Conservation (phyloP, 108 stramenopile genomes). For the Seminavis robusta region DNA sequence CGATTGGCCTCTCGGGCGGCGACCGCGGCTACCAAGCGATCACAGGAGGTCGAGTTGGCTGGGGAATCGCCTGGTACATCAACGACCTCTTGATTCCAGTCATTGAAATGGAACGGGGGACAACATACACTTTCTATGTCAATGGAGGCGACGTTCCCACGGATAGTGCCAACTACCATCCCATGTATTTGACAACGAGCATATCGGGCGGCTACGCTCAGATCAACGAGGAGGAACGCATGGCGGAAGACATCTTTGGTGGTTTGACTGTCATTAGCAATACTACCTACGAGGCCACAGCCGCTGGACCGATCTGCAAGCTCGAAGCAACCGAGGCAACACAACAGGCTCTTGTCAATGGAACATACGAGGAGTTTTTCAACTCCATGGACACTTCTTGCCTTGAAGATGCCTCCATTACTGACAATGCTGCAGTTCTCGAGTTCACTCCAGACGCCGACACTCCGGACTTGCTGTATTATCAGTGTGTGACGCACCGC, state of each 20-base stretch:
- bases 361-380: conserved; percentile 8
- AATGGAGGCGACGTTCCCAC: conserved; percentile 8
- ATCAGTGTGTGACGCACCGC: conserved; percentile 22
- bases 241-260: conserved; percentile 5
- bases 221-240: neutral
- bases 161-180: conserved; percentile 2
- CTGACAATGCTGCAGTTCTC: conserved; percentile 5
- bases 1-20: conserved; percentile 18
- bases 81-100: conserved; percentile 25
- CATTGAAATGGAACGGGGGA: conserved; percentile 12
- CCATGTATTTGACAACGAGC: conserved; percentile 1
- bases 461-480: conserved; percentile 21
- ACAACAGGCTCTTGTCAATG: neutral
- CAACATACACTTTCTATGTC: conserved; percentile 20
- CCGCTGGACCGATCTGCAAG: conserved; percentile 7
- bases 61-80: conserved; percentile 30
- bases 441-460: conserved; percentile 16
- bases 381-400: conserved; percentile 11
- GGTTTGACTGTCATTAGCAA: conserved; percentile 13
- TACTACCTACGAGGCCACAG: conserved; percentile 6
- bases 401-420: neutral
- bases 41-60: conserved; percentile 5
- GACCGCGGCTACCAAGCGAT: conserved; percentile 20
- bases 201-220: conserved; percentile 13
- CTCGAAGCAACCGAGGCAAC: conserved; percentile 1